Conservation (phyloP, 179 eudicot genomes). For the Spinacia oleracea region DNA sequence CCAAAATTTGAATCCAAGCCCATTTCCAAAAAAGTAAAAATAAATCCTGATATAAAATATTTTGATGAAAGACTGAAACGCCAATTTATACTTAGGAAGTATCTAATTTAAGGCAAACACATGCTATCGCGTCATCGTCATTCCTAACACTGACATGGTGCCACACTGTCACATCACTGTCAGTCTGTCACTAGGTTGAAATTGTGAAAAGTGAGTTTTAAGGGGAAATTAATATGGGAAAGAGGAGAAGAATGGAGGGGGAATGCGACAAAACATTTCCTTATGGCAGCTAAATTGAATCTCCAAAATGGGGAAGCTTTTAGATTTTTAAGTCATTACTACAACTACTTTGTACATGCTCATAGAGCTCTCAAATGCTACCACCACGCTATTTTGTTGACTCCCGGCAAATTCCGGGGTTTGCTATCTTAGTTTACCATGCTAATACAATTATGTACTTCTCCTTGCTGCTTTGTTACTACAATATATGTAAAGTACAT, state of each 20-base stretch:
- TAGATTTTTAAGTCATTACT: constrained; percentile 80
- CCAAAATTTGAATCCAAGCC: too few relatives aligned
- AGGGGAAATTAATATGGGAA: constrained; percentile 75
- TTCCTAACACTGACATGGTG: too few relatives aligned
- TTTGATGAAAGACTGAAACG: too few relatives aligned
- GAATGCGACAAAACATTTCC: constrained; percentile 78
- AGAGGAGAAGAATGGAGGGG: constrained; percentile 52
- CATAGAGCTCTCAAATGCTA: constrained; percentile 93
- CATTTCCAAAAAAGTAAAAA: too few relatives aligned
- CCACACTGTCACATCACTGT: too few relatives aligned
- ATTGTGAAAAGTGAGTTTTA: neutral
- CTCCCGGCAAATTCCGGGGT: constrained; percentile 78
- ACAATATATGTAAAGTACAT: neutral
- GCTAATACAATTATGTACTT: neutral
- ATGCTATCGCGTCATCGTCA: too few relatives aligned
- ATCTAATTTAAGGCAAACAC: too few relatives aligned
- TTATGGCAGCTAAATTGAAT: constrained; percentile 71
- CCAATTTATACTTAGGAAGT: too few relatives aligned
- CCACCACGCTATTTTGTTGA: constrained; percentile 73
- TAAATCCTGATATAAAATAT: too few relatives aligned
- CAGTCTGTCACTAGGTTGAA: neutral
- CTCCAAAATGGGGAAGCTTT: constrained; percentile 73
- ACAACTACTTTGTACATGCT: constrained; percentile 49
- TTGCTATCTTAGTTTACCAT: neutral
- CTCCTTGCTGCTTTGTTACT: neutral